Base-by-base conservation (phyloP, 2,329 filamentous ascomycete species). In the Pyricularia pennisetigena region DNA sequence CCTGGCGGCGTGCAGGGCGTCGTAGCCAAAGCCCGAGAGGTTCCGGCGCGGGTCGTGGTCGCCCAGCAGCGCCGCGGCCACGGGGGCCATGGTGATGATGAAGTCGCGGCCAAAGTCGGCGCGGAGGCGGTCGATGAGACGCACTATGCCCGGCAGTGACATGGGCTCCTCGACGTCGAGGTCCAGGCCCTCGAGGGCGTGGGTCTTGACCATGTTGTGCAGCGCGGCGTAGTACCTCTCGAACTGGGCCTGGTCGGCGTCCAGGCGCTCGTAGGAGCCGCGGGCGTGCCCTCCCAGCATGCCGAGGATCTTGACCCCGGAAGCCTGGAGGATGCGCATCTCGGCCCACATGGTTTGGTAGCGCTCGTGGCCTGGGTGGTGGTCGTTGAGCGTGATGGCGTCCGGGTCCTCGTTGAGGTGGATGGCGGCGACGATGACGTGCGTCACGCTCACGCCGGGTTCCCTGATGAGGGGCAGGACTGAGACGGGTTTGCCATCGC, bases 221-320 rank as follows among this genome's bases (percentile, higher is more conserved):
- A 95, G 80, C 1, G 90, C 89, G 0, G 72, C 73, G 76, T 94
- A 95, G 79, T 90, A 91, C 3, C 76, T 75, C 76, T 94, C 89
- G 74, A 94, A 94, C 64, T 49, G 35, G 64, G 35, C 64, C 57
- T 61, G 57, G 57, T 28, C 20, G 64, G 85, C 82, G 73, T 88
- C 85, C 3, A 85, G 80, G 10, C 88, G 82, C 65, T 82, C 79
- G 75, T 86, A 94, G 24, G 84, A 87, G 12, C 92, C 92, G 73
- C 86, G 86, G 0, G 91, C 91, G 2, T 91, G 91, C 16, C 92
- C 92, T 35, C 92, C 92, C 0, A 95, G 82, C 90, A 95, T 93
- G 65, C 88, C 90, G 71, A 94, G 81, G n/a, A 94, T 86, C 73
- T 89, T 89, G 72, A 94, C 82, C 26, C 90, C 91, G 54, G 82